These are phyloP conservation scores for Pholiota adiposa DNA, from an alignment of 1,284 basidiomycete species.

Conservation along the genomic window DNA sequence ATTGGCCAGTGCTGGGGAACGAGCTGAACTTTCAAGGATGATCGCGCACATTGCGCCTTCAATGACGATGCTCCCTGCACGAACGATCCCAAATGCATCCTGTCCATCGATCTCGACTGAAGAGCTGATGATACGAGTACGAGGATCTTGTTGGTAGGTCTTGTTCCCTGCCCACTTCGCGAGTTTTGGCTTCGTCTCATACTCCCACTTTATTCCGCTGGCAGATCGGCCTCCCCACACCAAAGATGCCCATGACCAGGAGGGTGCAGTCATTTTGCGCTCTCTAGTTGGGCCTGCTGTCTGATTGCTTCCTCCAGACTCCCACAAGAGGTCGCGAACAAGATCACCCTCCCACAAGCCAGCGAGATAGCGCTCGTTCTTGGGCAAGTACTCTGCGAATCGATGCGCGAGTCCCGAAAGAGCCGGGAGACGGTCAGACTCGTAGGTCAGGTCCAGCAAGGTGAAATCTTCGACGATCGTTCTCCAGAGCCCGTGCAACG, in stretches of 20 bases:
- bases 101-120: constrained; percentile 11
- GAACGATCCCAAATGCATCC: constrained; percentile 14
- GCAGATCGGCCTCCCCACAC: constrained; percentile 13
- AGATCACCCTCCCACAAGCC: constrained; percentile 21
- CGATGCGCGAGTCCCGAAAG: constrained; percentile 16
- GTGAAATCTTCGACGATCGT: constrained; percentile 18
- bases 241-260: constrained; percentile 21
- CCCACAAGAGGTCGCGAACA: constrained; percentile 16
- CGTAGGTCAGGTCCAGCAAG: constrained; percentile 16
- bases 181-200: constrained; percentile 21
- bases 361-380: constrained; percentile 18
- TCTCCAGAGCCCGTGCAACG: constrained; percentile 16
- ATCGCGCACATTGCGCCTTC: constrained; percentile 16
- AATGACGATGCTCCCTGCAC: constrained; percentile 7
- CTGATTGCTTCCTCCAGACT: constrained; percentile 13
- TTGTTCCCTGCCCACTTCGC: constrained; percentile 14
- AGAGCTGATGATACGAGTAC: constrained; percentile 8
- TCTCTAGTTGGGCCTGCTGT: constrained; percentile 9
- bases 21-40: background rate
- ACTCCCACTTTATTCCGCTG: constrained; percentile 15
- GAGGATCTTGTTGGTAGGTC: constrained; percentile 16
- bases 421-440: constrained; percentile 17
- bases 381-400: constrained; percentile 15
- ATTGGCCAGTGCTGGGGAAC: background rate
- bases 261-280: constrained; percentile 5